Conservation (phyloP, 2,329 filamentous ascomycete genomes). For the Stachybotrys chartarum region DNA sequence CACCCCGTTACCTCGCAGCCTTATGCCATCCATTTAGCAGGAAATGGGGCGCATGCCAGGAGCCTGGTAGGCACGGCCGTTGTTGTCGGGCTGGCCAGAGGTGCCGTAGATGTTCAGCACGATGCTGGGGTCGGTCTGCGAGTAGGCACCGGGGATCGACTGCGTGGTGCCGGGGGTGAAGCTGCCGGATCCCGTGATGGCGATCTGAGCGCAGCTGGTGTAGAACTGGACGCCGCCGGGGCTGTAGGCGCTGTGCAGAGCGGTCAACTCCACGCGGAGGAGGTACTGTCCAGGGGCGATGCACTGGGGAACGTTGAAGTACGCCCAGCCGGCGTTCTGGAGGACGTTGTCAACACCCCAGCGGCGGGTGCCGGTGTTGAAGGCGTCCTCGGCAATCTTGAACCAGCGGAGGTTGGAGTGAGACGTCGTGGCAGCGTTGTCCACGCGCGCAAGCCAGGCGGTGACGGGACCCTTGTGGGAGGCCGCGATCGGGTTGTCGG, state of each 20-base stretch:
- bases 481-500: constrained; percentile 40
- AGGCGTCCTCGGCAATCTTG: constrained; percentile 40
- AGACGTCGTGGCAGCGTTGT: constrained; percentile 33
- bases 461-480: constrained; percentile 42
- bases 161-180: constrained; percentile 15
- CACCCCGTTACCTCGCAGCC: not conserved
- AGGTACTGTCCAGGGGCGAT: constrained; percentile 35
- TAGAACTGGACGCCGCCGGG: constrained; percentile 15
- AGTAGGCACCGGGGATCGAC: constrained; percentile 23
- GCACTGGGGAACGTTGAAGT: constrained; percentile 28
- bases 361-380: constrained; percentile 10
- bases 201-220: constrained; percentile 16
- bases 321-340: constrained; percentile 20
- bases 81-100: constrained; percentile 19
- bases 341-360: constrained; percentile 22
- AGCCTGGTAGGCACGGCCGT: constrained; percentile 23
- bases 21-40: constrained; percentile 8
- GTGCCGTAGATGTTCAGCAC: constrained; percentile 24
- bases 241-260: constrained; percentile 28
- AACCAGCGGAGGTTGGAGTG: constrained; percentile 37
- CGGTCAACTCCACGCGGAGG: constrained; percentile 32
- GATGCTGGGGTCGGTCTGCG: constrained; percentile 24
- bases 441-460: constrained; percentile 40
- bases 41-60: constrained; percentile 23
- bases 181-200: constrained; percentile 14